phyloP scores from a whole-genome alignment of 331 rosid species.

The Malus hybrid region DNA sequence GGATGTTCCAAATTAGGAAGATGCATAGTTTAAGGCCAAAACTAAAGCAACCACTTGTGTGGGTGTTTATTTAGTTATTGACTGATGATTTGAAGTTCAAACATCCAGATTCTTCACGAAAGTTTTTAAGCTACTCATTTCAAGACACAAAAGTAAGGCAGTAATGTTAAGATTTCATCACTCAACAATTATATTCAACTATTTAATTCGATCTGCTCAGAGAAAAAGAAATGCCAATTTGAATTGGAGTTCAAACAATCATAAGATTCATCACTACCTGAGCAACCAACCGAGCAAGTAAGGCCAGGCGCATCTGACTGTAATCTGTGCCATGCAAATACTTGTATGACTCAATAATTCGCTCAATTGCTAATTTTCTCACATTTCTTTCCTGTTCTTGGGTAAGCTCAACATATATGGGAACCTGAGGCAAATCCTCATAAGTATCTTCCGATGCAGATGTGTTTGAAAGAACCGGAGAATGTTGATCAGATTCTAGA shows the following conservation, averaged over 20 bases:
- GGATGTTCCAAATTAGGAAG: background rate
- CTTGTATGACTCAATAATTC: conserved; percentile 63
- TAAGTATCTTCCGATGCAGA: conserved; percentile 69
- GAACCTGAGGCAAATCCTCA: conserved; percentile 73
- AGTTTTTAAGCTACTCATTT: conserved; percentile 5
- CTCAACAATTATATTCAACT: background rate
- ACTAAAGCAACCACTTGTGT: background rate
- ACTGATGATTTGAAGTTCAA: background rate
- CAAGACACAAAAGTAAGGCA: conserved; percentile 5
- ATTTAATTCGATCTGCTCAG: background rate
- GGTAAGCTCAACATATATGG: conserved; percentile 64
- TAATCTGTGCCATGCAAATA: conserved; percentile 47
- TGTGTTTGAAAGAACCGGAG: conserved; percentile 40
- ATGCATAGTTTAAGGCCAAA: background rate
- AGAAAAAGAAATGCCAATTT: background rate
- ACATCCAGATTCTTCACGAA: background rate
- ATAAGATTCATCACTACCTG: conserved; percentile 50
- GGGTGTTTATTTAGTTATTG: background rate
- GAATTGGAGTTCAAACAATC: background rate
- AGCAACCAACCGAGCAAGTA: conserved; percentile 89
- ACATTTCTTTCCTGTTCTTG: conserved; percentile 57
- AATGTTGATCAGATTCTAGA: conserved; percentile 58
- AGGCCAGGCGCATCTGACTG: conserved; percentile 67
- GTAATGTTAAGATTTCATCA: background rate
- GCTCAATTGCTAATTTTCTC: conserved; percentile 61